phyloP scores from a whole-genome alignment of 768 basidiomycete species.

The Cystofilobasidium bisporidii region DNA sequence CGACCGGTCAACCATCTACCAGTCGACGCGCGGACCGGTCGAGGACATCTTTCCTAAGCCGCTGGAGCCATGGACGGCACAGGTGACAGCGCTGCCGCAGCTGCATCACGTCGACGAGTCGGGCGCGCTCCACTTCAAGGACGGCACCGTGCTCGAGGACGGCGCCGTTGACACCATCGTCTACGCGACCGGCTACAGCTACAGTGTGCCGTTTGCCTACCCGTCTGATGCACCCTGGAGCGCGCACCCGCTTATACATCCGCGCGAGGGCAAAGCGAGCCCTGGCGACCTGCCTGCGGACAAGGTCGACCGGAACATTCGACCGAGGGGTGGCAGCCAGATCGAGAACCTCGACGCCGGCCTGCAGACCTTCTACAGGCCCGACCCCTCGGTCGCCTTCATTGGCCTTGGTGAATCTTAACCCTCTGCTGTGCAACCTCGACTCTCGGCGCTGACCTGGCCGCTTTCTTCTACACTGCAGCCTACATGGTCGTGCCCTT shows the following conservation, averaged over 20 bases:
- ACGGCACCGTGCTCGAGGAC: constrained; percentile 1
- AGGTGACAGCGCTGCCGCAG: constrained; percentile 5
- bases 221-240: constrained; percentile 17
- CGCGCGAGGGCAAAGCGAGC: background rate
- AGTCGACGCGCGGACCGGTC: constrained; percentile 4
- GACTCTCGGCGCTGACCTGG: no score
- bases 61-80: constrained; percentile 9
- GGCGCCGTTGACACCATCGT: constrained; percentile 1
- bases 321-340: constrained; percentile 5
- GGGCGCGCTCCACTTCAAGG: constrained; percentile 5
- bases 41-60: constrained; percentile 7
- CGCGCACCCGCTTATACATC: background rate
- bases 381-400: constrained; percentile 19
- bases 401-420: constrained; percentile 13
- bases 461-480: background rate
- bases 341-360: constrained; percentile 13
- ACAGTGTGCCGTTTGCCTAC: constrained; percentile 3
- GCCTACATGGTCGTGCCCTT: constrained; percentile 27
- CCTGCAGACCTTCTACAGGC: constrained; percentile 14
- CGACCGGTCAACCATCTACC: constrained; percentile 12
- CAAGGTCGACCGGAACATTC: background rate
- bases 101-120: background rate
- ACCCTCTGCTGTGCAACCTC: background rate
- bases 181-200: constrained; percentile 25
- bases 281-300: background rate